phyloP scores from a whole-genome alignment of 441 rosid genomes.

The Jatropha multifida region DNA sequence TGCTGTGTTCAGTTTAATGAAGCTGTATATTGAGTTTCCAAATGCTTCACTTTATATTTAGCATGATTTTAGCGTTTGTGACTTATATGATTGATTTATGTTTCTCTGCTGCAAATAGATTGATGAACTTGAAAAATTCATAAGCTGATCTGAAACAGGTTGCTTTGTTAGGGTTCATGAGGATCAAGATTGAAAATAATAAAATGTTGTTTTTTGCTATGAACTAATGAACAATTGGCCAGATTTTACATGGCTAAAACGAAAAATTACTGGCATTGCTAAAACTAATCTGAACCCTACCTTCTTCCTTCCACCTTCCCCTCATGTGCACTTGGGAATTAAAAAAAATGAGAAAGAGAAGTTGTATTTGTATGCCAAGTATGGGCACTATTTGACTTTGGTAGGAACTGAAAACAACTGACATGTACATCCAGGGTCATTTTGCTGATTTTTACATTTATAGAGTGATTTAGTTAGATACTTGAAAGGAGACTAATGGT shows the following conservation, averaged over 20 bases:
- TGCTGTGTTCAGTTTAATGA: neutral
- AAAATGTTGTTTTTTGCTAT: neutral
- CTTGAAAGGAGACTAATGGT: neutral
- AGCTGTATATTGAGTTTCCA: neutral
- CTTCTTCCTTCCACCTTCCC: neutral
- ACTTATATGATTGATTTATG: neutral
- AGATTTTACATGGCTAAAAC: neutral
- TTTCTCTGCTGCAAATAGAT: neutral
- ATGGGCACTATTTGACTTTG: neutral
- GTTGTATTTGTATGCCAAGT: neutral
- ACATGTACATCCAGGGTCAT: neutral
- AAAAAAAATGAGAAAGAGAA: neutral
- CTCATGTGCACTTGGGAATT: no score
- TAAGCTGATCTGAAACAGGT: neutral
- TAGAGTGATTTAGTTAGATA: neutral
- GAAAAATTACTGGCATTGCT: neutral
- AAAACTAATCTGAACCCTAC: neutral
- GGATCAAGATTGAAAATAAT: neutral
- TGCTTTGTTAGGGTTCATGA: neutral
- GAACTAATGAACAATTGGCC: neutral
- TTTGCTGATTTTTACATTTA: neutral
- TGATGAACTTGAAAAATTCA: neutral
- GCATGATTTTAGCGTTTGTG: constrained; percentile 1
- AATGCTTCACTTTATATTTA: neutral
- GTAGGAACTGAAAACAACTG: neutral